Conservation (phyloP, 768 basidiomycete species). For the Mycena amicta region DNA sequence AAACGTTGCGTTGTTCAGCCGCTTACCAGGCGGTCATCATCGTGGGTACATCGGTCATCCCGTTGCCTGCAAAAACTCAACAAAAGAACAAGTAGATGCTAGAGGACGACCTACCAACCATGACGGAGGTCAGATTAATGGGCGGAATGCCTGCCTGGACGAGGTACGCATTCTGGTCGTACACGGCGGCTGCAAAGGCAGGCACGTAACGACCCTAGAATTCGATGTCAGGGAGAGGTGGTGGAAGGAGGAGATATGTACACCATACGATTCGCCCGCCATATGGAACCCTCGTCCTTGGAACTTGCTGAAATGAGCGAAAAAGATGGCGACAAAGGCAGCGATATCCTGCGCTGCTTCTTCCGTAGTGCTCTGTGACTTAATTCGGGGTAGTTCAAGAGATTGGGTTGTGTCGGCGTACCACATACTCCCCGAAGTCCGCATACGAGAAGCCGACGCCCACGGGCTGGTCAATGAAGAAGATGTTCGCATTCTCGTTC, state of each 20-base stretch:
- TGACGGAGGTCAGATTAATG: slow-evolving; percentile 50
- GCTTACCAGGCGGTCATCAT: slow-evolving; percentile 17
- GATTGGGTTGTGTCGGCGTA: background rate
- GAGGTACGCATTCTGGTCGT: slow-evolving; percentile 48
- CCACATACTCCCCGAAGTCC: slow-evolving; percentile 31
- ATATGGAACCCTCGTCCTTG: slow-evolving; percentile 50
- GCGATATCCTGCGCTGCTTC: slow-evolving; percentile 58
- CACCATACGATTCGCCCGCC: slow-evolving; percentile 56
- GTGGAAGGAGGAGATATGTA: slow-evolving; percentile 25
- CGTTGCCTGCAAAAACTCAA: slow-evolving; percentile 37
- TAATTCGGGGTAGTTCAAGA: background rate
- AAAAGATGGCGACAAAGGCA: slow-evolving; percentile 57
- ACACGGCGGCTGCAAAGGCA: slow-evolving; percentile 49
- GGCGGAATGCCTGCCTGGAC: slow-evolving; percentile 47
- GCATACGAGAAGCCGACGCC: slow-evolving; percentile 51
- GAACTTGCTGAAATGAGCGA: slow-evolving; percentile 55
- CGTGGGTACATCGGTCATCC: slow-evolving; percentile 36
- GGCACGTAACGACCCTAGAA: slow-evolving; percentile 58
- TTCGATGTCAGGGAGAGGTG: background rate
- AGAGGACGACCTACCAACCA: slow-evolving; percentile 41
- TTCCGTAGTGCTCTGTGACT: slow-evolving; percentile 46
- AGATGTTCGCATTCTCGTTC: slow-evolving; percentile 49
- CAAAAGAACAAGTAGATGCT: background rate
- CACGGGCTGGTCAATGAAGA: slow-evolving; percentile 51
- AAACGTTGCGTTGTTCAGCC: too few relatives aligned